Evolutionary conservation across 1,284 basidiomycete genomes (phyloP), one percentile per base, ranked within the genome.

Genomic region (Cryptococcus sp.): DNA sequence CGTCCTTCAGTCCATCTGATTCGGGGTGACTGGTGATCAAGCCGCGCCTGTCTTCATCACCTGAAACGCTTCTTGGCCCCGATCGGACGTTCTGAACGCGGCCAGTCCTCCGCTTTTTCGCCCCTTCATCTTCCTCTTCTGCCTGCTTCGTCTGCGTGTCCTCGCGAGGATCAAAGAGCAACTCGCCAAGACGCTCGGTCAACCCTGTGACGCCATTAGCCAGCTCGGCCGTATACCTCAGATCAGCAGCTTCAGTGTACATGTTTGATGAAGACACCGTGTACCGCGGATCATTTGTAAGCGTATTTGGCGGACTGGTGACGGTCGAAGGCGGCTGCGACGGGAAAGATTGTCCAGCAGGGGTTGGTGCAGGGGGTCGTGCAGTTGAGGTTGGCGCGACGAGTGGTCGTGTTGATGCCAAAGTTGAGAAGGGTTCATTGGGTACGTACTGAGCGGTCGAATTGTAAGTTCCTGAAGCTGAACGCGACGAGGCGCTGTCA

Each of bases 111-210:
- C 57, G 44, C 25, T 67, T 62, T 39, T 70, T 65, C 1, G 40
- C 40, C 20, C 53, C 27, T 5, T 45, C 50, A 31, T 57, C 58
- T 19, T 68, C 60, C 27, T 68, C 60, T 7, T 49, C 40, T 35
- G 51, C 48, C 25, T 46, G 22, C 25, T 17, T 31, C 35, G 20
- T 46, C 31, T 25, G 56, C 25, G 31, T 41, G 22, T 50, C 57
- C 11, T 51, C 56, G 16, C 61, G 55, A 0, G 73, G 73, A 46
- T 64, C 65, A 54, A 77, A 73, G 17, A 77, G 53, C 53, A 77
- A 76, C 54, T 77, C 75, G 40, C 75, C 75, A 1, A 77, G 61
- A 6, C 71, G 58, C 25, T 71, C 72, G 3, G 72, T 71, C 5
- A 77, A 25, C 0, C 67, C 66, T 11, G 31, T 35, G 13, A 35